A percentile compares a stretch with the other conserved stretches of the same genome.
These are phyloP conservation scores for Neurospora cerealis DNA, from an alignment of 495 filamentous ascomycete genomes.

Conservation along the genomic window DNA sequence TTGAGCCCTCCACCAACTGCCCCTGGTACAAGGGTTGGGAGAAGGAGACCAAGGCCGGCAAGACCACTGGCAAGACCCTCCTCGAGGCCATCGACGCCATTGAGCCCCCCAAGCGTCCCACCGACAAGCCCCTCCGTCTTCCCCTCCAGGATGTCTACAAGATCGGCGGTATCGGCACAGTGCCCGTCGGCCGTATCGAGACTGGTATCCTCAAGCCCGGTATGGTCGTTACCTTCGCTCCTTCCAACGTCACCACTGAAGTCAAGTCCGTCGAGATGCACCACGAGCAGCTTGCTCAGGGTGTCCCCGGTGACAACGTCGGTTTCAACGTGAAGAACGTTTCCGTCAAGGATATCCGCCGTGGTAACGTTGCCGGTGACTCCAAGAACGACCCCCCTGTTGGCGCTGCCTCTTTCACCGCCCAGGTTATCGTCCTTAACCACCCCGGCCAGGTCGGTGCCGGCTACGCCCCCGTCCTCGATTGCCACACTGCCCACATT, in stretches of 20 bases:
- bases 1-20: conserved; percentile 83
- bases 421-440: conserved; percentile 99
- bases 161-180: conserved; percentile 99
- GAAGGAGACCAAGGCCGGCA: conserved; percentile 94
- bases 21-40: conserved; percentile 99
- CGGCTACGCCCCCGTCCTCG: conserved; percentile 96
- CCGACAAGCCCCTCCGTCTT: conserved; percentile 97
- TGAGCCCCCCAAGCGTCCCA: conserved; percentile 83
- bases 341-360: conserved; percentile 99
- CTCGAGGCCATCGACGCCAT: conserved; percentile 98
- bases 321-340: conserved; percentile 99
- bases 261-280: conserved; percentile 99
- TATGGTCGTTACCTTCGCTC: conserved; percentile 96
- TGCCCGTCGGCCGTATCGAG: conserved; percentile 99
- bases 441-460: conserved; percentile 98
- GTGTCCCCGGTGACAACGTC: conserved; percentile 98
- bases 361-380: conserved; percentile 99
- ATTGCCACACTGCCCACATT: conserved; percentile 99
- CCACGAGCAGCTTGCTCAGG: conserved; percentile 97
- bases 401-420: conserved; percentile 87
- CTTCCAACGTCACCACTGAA: conserved; percentile 98
- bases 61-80: conserved; percentile 90
- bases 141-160: conserved; percentile 99
- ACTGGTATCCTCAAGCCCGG: conserved; percentile 96
- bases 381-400: conserved; percentile 98